Evolutionary conservation across 257 asterid genomes (phyloP).

Genomic region (Salvia splendens): DNA sequence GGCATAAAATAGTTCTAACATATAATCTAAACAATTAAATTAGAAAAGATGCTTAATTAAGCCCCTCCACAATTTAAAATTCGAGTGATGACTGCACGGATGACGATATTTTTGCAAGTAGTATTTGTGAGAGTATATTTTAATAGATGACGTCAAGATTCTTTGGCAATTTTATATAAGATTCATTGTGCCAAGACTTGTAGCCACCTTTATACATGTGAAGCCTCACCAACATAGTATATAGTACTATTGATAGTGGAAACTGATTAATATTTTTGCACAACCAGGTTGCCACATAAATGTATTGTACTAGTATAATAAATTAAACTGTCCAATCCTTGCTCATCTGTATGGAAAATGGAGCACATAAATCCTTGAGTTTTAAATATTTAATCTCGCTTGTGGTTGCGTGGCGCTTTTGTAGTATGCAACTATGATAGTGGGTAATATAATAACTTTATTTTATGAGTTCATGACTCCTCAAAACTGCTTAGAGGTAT

Average conservation of each 20-base stretch:
- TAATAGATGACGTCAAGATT: constrained; percentile 18
- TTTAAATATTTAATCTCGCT: background rate
- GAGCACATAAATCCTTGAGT: background rate
- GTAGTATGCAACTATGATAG: background rate
- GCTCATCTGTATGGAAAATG: background rate
- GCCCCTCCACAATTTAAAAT: background rate
- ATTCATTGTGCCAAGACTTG: constrained; percentile 22
- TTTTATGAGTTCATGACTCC: background rate
- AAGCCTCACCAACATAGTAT: background rate
- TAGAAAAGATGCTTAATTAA: background rate
- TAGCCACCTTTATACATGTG: constrained; percentile 3
- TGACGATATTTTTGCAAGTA: constrained; percentile 31
- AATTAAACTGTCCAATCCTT: constrained; percentile 20
- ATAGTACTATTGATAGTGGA: background rate
- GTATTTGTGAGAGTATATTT: constrained; percentile 7
- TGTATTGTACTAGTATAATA: background rate
- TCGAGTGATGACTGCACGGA: constrained; percentile 31
- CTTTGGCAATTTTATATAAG: constrained; percentile 2
- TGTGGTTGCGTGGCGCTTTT: constrained; percentile 3
- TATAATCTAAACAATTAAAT: too few relatives aligned
- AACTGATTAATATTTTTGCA: background rate
- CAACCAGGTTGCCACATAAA: constrained; percentile 39
- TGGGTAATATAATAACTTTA: background rate
- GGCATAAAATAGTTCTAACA: too few relatives aligned
- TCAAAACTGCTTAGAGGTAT: constrained; percentile 3